Conservation (phyloP, 1,139 yeast species). For the Petasospora fabianii region DNA sequence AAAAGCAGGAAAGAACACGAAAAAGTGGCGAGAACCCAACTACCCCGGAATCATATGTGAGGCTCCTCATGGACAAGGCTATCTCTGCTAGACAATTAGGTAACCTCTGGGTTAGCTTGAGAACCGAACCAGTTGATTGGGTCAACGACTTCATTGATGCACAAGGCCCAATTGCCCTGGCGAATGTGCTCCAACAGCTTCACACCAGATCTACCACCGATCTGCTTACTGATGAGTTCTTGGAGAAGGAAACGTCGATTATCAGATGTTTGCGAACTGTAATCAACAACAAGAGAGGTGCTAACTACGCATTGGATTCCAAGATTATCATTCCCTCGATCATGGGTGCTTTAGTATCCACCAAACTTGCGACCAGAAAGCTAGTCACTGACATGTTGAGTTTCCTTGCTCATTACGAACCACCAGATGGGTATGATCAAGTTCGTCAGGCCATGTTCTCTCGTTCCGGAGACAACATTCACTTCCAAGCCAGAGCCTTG, state of each 20-base stretch:
- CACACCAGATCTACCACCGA: conserved; percentile 29
- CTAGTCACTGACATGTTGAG: conserved; percentile 75
- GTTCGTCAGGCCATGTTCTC: conserved; percentile 63
- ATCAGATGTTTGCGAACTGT: conserved; percentile 63
- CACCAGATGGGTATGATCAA: conserved; percentile 58
- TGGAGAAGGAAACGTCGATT: conserved; percentile 57
- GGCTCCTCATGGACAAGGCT: conserved; percentile 64
- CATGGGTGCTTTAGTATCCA: conserved; percentile 56
- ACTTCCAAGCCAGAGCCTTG: conserved; percentile 43
- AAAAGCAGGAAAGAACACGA: conserved; percentile 46
- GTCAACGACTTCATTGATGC: conserved; percentile 73
- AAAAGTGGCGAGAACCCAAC: conserved; percentile 28
- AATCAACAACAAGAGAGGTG: conserved; percentile 53
- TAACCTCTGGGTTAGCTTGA: conserved; percentile 82
- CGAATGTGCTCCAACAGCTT: conserved; percentile 50
- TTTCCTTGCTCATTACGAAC: conserved; percentile 48
- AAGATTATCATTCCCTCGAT: conserved; percentile 54
- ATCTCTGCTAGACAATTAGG: conserved; percentile 71
- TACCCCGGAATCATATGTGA: conserved; percentile 75
- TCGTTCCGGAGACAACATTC: conserved; percentile 57
- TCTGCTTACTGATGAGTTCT: conserved; percentile 30
- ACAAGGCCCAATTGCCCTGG: conserved; percentile 87
- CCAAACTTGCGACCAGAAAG: conserved; percentile 69
- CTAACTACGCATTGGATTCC: conserved; percentile 50
- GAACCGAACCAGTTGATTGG: conserved; percentile 94